Conservation (phyloP, 2,329 filamentous ascomycete genomes). For the Cryphonectria japonica region DNA sequence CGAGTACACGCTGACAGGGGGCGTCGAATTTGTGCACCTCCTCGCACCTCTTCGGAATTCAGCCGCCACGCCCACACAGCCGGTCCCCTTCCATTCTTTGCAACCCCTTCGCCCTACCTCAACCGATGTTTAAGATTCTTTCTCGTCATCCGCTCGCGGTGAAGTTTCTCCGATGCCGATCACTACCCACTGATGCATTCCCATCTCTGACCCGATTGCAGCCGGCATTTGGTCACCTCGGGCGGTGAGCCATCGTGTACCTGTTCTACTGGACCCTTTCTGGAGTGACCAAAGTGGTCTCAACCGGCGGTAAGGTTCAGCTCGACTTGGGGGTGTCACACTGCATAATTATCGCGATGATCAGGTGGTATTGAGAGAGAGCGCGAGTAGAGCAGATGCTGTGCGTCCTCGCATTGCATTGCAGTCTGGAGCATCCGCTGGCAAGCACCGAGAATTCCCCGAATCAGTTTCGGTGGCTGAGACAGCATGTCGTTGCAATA, state of each 20-base stretch:
- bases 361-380: neutral
- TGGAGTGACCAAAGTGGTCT: neutral
- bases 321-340: constrained; percentile 11
- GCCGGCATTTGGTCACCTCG: neutral
- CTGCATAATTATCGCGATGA: neutral
- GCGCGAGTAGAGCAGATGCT: neutral
- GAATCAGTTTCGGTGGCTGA: constrained; percentile 23
- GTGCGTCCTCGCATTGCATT: neutral
- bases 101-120: neutral
- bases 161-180: neutral
- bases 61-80: neutral
- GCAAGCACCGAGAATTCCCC: neutral
- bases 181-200: neutral
- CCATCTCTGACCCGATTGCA: neutral
- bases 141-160: neutral
- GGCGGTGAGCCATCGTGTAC: neutral
- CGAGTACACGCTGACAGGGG: neutral
- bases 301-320: neutral
- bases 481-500: constrained; percentile 26
- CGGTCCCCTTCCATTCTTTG: neutral
- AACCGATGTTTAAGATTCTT: neutral
- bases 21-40: neutral
- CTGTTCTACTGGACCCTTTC: neutral
- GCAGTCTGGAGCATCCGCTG: neutral
- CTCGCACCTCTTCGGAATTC: neutral